A percentile compares a stretch with the other conserved stretches of the same genome.
phyloP scores from a whole-genome alignment of 805 yeast genomes.

The Ogataea chonburiensis region DNA sequence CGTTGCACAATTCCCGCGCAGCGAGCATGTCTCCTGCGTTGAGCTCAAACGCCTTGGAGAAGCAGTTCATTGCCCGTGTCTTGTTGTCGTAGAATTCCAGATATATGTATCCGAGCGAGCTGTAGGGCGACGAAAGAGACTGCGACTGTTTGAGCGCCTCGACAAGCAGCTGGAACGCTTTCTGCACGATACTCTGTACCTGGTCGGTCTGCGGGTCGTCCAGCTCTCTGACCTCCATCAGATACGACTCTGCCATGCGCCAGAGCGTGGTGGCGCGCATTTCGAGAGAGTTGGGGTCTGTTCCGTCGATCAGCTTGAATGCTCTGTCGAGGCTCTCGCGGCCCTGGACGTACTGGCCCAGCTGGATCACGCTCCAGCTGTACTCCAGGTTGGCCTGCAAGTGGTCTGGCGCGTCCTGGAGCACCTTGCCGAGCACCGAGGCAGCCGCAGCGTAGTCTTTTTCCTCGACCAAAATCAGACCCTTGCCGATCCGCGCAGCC shows the following conservation, averaged over 20 bases:
- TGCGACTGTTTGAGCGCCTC: constrained; percentile 62
- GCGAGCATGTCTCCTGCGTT: constrained; percentile 75
- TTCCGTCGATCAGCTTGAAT: constrained; percentile 44
- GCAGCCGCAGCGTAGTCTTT: constrained; percentile 57
- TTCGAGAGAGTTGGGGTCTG: constrained; percentile 52
- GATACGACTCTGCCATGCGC: constrained; percentile 69
- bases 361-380: constrained; percentile 72
- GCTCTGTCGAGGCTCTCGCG: constrained; percentile 47
- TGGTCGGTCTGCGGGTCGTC: constrained; percentile 23
- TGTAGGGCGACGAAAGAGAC: constrained; percentile 73
- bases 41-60: constrained; percentile 83
- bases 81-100: constrained; percentile 54
- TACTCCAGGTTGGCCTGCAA: constrained; percentile 62
- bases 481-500: constrained; percentile 78
- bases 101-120: constrained; percentile 78
- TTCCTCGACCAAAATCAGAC: constrained; percentile 69
- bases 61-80: constrained; percentile 78
- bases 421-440: constrained; percentile 49
- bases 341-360: constrained; percentile 52
- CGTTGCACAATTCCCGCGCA: constrained; percentile 67
- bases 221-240: constrained; percentile 34
- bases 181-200: constrained; percentile 32
- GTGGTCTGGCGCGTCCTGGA: constrained; percentile 49
- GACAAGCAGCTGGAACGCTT: constrained; percentile 58
- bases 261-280: constrained; percentile 61